Base-by-base conservation (phyloP, 116 monocot species). In the Zostera marina region DNA sequence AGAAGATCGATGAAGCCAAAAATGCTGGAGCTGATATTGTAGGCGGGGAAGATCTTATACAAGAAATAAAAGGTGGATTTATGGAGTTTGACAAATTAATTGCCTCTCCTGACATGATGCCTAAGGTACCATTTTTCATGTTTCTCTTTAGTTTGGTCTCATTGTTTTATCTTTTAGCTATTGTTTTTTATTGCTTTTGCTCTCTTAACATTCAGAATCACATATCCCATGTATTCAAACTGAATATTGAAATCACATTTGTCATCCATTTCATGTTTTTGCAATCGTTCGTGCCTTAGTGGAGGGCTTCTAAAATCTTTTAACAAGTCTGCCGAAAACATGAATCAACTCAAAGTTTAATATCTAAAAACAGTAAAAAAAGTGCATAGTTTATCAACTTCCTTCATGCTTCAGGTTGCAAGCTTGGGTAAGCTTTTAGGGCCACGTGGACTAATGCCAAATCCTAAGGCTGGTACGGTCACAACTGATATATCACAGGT, bases 61-160 rank as follows among this genome's bases (percentile, higher is more conserved):
- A 77, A 51, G 69, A 94, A 75, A 84, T 94, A 46, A 94, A 79
- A 58, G 82, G 74, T 49, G 94, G 94, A 63, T 94, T 94, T 32
- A 85, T 94, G 94, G 94, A 88, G 1, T 94, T 94, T 62, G 94
- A 94, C 66, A 94, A 94, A 68, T 65, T 94, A 64, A 88, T 94
- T 76, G 88, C 94, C 66, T 85, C 88, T 63, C 94, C 94, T 39
- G 94, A 94, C 76, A 94, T 94, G 94, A 94, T 94, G 94, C 94
- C 94, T 17, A 94, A 94, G 82, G 88, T 88, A 70, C 53, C 21
- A 16, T 12, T 54, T 9, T 39, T n/a, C 14, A 40, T 56, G 38
- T 39, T 15, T 56, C n/a, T 8, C 32, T 39, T 56, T 56, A n/a
- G n/a, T 38, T 39, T 1, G 26, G 25, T 8, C 7, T 19, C 22